Conservation (phyloP, 306 rosid genomes). For the Quercus bicolor region DNA sequence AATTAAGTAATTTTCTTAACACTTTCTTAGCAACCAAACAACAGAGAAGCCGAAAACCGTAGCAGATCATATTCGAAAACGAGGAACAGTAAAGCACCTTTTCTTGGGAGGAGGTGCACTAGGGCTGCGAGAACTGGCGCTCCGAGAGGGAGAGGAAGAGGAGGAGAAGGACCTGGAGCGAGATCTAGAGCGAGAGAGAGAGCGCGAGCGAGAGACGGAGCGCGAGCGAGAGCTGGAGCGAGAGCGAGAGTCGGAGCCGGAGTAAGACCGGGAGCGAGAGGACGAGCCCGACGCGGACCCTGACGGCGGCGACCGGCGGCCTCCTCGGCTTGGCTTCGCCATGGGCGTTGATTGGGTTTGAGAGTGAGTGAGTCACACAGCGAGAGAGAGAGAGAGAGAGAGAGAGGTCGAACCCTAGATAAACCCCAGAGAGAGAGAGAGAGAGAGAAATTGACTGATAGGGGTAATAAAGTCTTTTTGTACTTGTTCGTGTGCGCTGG, state of each 20-base stretch:
- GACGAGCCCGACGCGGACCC: slow-evolving; percentile 73
- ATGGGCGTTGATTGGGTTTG: slow-evolving; percentile 17
- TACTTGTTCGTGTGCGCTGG: no score
- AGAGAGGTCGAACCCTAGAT: slow-evolving; percentile 48
- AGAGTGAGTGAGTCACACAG: no score
- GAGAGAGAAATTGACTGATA: not conserved
- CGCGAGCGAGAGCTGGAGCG: slow-evolving; percentile 54
- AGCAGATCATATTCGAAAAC: not conserved
- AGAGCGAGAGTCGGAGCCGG: slow-evolving; percentile 46
- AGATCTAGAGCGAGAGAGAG: slow-evolving; percentile 43
- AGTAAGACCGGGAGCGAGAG: slow-evolving; percentile 58
- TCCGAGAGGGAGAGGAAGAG: slow-evolving; percentile 74
- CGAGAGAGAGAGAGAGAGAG: not conserved
- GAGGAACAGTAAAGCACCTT: slow-evolving; percentile 36
- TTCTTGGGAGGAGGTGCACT: slow-evolving; percentile 54
- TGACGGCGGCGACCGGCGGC: slow-evolving; percentile 81
- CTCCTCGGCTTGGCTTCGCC: slow-evolving; percentile 92
- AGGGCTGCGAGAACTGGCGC: slow-evolving; percentile 51
- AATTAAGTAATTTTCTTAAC: no score
- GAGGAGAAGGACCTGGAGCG: slow-evolving; percentile 72
- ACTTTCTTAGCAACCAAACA: no score
- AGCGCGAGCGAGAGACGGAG: slow-evolving; percentile 39
- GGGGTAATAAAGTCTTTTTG: not conserved
- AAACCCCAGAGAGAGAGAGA: slow-evolving; percentile 44
- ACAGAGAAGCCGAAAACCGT: no score